Evolutionary conservation across 805 yeast species (phyloP).

Genomic region (Dipodascus albidus): DNA sequence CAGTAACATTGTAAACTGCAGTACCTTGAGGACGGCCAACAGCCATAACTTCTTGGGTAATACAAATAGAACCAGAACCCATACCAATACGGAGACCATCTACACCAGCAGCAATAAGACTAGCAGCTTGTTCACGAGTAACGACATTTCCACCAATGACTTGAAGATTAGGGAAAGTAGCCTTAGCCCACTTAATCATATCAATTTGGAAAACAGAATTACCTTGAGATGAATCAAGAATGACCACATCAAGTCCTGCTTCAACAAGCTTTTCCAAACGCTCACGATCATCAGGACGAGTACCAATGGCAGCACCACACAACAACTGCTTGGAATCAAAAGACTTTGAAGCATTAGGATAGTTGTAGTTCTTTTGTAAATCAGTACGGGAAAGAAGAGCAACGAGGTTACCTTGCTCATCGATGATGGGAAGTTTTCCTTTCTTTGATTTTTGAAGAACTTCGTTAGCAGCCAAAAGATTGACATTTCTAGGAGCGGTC

Average conservation of each 20-base stretch:
- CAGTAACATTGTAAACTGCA: constrained; percentile 88
- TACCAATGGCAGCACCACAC: constrained; percentile 98
- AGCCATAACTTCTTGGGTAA: constrained; percentile 99
- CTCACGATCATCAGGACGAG: constrained; percentile 76
- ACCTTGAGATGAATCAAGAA: constrained; percentile 95
- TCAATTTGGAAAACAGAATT: constrained; percentile 90
- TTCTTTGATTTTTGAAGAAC: constrained; percentile 86
- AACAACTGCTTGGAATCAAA: constrained; percentile 86
- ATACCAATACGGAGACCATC: constrained; percentile 98
- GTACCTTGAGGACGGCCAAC: constrained; percentile 99
- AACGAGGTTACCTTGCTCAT: constrained; percentile 59
- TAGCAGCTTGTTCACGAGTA: constrained; percentile 97
- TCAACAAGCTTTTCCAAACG: constrained; percentile 77
- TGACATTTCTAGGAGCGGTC: constrained; percentile 61
- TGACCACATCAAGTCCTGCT: constrained; percentile 95
- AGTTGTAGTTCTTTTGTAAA: constrained; percentile 88
- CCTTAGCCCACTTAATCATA: constrained; percentile 87
- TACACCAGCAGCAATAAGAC: constrained; percentile 88
- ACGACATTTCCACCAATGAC: constrained; percentile 98
- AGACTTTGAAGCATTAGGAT: constrained; percentile 91
- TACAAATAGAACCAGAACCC: constrained; percentile 99
- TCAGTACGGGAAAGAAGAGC: constrained; percentile 92
- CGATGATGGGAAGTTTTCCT: constrained; percentile 95
- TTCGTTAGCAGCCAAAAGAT: constrained; percentile 77
- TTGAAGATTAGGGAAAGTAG: constrained; percentile 64